These are phyloP conservation scores for Podila minutissima DNA, from an alignment of 192 early-diverging fungal species.

Conservation along the genomic window DNA sequence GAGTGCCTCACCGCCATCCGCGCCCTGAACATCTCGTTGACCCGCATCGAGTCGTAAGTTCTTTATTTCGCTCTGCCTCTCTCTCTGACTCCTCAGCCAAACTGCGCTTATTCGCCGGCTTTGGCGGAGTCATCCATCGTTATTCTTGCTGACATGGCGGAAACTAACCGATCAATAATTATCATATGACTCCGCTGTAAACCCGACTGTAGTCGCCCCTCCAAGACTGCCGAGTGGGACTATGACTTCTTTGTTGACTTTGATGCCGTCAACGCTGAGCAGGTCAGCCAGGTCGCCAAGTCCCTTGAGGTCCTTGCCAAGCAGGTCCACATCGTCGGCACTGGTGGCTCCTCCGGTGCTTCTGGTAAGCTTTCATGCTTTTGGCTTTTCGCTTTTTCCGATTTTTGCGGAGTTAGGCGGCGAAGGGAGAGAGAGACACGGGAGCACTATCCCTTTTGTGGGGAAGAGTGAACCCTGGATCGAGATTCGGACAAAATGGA, in stretches of 20 bases:
- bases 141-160: not conserved
- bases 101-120: not conserved
- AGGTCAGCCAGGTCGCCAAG: slow-evolving; percentile 70
- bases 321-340: slow-evolving; percentile 73
- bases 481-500: too few relatives aligned
- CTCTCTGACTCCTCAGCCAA: not conserved
- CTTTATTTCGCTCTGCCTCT: not conserved
- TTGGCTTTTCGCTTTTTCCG: not conserved
- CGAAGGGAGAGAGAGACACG: too few relatives aligned
- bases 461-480: too few relatives aligned
- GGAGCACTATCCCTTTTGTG: too few relatives aligned
- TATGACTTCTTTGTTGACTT: slow-evolving; percentile 98
- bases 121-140: not conserved
- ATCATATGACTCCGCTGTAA: not conserved
- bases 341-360: slow-evolving; percentile 35
- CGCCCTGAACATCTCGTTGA: slow-evolving; percentile 80
- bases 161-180: not conserved
- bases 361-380: slow-evolving; percentile 30
- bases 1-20: slow-evolving; percentile 81
- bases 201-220: slow-evolving; percentile 69
- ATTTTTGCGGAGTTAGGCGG: not conserved
- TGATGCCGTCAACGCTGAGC: slow-evolving; percentile 65
- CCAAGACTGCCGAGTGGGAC: slow-evolving; percentile 76
- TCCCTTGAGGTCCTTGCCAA: slow-evolving; percentile 73
- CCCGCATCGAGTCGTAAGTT: slow-evolving; percentile 90